Evolutionary conservation across 148 eudicot species (phyloP).

Genomic region (Nepenthes gracilis): DNA sequence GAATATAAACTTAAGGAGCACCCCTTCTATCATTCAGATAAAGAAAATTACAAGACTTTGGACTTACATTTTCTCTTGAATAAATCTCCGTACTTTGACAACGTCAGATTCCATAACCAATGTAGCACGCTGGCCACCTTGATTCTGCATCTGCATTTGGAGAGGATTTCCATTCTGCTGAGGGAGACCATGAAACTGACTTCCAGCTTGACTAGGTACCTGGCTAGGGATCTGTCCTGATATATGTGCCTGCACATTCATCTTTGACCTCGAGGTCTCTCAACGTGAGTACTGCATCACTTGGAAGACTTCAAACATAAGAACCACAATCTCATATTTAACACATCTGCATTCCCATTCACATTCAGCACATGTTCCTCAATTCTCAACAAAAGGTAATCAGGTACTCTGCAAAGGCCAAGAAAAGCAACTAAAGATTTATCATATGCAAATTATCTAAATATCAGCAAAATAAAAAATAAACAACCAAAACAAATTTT

Average conservation of each 20-base stretch:
- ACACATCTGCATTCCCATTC: too few relatives aligned
- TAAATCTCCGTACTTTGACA: constrained; percentile 27
- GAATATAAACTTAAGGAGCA: background rate
- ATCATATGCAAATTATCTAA: too few relatives aligned
- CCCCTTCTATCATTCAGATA: background rate
- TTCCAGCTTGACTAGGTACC: constrained; percentile 52
- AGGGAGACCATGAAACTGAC: constrained; percentile 36
- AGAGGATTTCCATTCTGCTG: constrained; percentile 49
- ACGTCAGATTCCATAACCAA: constrained; percentile 31
- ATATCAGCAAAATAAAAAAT: too few relatives aligned
- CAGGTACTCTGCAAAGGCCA: too few relatives aligned
- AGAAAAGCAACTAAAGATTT: too few relatives aligned
- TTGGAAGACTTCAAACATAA: too few relatives aligned
- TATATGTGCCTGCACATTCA: constrained; percentile 29
- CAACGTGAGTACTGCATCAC: too few relatives aligned
- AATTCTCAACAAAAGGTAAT: too few relatives aligned
- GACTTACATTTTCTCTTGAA: constrained; percentile 65
- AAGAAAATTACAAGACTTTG: background rate
- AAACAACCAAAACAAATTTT: too few relatives aligned
- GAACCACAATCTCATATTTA: too few relatives aligned
- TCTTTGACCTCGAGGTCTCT: background rate
- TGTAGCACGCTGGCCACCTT: constrained; percentile 34
- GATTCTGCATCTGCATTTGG: constrained; percentile 39
- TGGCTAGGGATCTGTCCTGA: constrained; percentile 66
- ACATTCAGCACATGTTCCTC: too few relatives aligned